Evolutionary conservation across 768 basidiomycete genomes (phyloP).

Genomic region (Amanita thiersii): DNA sequence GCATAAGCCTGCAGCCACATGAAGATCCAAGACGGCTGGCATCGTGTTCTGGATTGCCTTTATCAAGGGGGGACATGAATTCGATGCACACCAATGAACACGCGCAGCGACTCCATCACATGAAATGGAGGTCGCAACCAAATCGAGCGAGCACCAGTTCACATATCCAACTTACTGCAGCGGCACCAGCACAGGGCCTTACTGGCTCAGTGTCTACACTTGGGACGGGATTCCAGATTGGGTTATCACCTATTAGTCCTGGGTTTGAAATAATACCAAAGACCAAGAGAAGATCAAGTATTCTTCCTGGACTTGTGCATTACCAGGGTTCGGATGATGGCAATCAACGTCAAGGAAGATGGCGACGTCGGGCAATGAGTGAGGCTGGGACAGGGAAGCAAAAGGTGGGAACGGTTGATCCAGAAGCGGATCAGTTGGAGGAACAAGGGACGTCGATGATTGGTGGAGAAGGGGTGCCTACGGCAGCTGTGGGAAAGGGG

Average conservation of each 20-base stretch:
- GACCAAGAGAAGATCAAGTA: conserved; percentile 34
- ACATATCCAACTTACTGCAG: conserved; percentile 1
- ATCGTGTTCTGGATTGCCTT: no score
- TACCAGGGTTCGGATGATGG: conserved; percentile 21
- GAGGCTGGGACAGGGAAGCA: conserved; percentile 35
- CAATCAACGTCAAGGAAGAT: conserved; percentile 14
- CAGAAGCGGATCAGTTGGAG: neutral
- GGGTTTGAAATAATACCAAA: conserved; percentile 65
- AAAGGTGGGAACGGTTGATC: neutral
- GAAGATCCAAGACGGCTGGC: no score
- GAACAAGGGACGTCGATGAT: conserved; percentile 7
- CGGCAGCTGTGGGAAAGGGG: neutral
- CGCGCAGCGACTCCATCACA: neutral
- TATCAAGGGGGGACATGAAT: no score
- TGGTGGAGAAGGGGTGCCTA: conserved; percentile 6
- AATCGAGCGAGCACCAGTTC: conserved; percentile 5
- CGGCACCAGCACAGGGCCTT: neutral
- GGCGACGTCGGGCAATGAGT: conserved; percentile 42
- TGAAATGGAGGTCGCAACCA: no score
- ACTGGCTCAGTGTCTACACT: conserved; percentile 13
- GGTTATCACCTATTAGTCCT: conserved; percentile 66
- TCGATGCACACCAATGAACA: neutral
- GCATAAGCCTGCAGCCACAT: no score
- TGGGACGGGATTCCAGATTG: conserved; percentile 62
- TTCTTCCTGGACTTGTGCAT: conserved; percentile 24